Percentiles rank a stretch among this genome's conserved stretches.
Conservation (phyloP, 768 basidiomycete genomes). For the Ramaria rubella region DNA sequence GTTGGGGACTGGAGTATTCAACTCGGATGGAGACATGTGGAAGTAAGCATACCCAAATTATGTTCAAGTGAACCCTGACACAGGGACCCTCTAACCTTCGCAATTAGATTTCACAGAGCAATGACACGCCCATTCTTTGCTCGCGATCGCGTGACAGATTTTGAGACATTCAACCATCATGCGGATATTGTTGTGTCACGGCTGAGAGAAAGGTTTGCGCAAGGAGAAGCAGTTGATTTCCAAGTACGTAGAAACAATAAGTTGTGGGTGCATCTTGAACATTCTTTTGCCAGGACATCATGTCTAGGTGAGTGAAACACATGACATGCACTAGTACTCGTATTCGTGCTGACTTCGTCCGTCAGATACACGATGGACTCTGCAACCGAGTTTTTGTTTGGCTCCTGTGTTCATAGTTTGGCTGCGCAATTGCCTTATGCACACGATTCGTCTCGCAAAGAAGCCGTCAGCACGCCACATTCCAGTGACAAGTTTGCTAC, state of each 20-base stretch:
- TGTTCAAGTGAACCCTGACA: neutral
- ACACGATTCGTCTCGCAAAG: neutral
- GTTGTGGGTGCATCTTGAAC: neutral
- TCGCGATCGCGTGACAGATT: constrained; percentile 29
- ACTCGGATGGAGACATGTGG: constrained; percentile 22
- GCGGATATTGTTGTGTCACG: constrained; percentile 13
- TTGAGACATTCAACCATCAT: constrained; percentile 28
- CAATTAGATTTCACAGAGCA: constrained; percentile 24
- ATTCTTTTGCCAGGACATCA: neutral
- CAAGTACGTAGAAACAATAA: constrained; percentile 11
- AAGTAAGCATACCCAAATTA: neutral
- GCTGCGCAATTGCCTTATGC: constrained; percentile 17
- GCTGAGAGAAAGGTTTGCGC: constrained; percentile 13
- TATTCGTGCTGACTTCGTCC: neutral
- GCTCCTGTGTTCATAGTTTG: constrained; percentile 21
- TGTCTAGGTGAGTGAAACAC: neutral
- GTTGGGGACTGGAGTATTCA: constrained; percentile 21
- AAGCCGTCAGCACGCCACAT: neutral
- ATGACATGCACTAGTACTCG: neutral
- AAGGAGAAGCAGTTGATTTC: constrained; percentile 17
- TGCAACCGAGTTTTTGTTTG: constrained; percentile 29
- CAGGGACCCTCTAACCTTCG: neutral
- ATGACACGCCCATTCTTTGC: constrained; percentile 35
- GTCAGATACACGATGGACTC: constrained; percentile 20
- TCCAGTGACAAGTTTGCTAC: constrained; percentile 23